Evolutionary conservation across 495 filamentous ascomycete genomes (phyloP), one percentile per base, ranked within the genome.

Genomic region (Bacidia gigantensis): DNA sequence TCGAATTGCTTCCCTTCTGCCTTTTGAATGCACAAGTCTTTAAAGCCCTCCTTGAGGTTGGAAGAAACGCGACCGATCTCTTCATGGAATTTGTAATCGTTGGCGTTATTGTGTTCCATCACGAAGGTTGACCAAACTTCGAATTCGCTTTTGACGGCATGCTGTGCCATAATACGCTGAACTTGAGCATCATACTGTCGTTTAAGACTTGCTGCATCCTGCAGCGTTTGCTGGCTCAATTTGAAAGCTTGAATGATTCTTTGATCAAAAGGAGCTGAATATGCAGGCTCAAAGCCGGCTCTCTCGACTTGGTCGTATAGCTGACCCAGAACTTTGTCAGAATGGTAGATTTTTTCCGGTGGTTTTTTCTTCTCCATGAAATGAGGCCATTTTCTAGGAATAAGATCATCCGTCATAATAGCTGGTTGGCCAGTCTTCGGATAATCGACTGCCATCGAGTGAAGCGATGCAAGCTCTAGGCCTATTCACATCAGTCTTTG

Each of bases 381-480:
- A 60, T 98, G 92, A 0, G 92, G 92, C 72, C 79, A 95, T 45
- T 62, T 65, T 1, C 51, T 65, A 0, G 83, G 78, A 10, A 74
- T 67, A 0, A 93, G 69, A 1, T 71, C 67, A 29, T 72, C 72
- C 1, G 69, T 68, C 75, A 94, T 83, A 2, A 70, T 57, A 1
- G 89, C 90, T 11, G 83, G 74, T 17, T 76, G 70, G 0, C 92
- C 92, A n/a, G 85, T 84, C 64, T 98, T 98, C 46, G 84, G 80
- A 64, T 87, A 97, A 59, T 98, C 92, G 2, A 98, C 92, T 0
- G 92, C 90, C 53, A 79, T 78, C 0, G 92, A 97, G 63, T 98
- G 93, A 1, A 96, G 72, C 1, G 71, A 63, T 2, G 93, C 90
- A 7, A 98, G 76, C 40, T 78, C 66, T 0, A 92, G 54, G 50